Conservation (phyloP, 163 green algal species). For the Prototheca wickerhamii region DNA sequence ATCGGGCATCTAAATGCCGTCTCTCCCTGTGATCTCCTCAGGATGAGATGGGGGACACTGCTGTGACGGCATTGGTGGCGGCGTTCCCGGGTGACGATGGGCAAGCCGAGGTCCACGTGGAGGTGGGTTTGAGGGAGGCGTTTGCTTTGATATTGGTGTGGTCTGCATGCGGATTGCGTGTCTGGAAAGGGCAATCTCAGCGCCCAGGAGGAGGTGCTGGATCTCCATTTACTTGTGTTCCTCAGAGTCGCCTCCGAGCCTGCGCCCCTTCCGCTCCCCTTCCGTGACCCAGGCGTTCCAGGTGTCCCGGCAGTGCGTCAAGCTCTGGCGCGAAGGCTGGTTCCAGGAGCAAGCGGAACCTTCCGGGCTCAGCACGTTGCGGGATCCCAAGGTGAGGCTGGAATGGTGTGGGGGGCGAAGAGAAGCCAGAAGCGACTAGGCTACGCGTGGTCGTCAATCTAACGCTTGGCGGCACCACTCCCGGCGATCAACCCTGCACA, state of each 20-base stretch:
- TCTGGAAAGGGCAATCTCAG: no score
- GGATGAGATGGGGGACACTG: conserved; percentile 66
- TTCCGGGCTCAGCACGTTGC: conserved; percentile 45
- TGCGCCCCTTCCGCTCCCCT: background rate
- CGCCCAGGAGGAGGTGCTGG: no score
- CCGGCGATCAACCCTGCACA: no score
- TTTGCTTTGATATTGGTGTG: no score
- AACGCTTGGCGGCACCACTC: no score
- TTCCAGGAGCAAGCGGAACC: conserved; percentile 40
- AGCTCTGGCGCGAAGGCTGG: conserved; percentile 62
- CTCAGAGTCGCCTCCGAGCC: background rate
- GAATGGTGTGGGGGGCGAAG: background rate
- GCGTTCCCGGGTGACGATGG: conserved; percentile 19
- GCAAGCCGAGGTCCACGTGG: conserved; percentile 80
- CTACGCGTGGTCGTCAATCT: background rate
- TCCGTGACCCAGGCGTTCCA: conserved; percentile 54
- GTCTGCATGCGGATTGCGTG: no score
- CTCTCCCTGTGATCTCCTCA: conserved; percentile 14
- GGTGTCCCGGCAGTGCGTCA: conserved; percentile 61
- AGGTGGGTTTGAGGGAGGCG: conserved; percentile 44
- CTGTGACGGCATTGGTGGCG: conserved; percentile 73
- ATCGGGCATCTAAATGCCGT: background rate
- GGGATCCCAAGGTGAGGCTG: conserved; percentile 44
- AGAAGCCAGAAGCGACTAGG: background rate
- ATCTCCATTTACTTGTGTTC: background rate